These are phyloP conservation scores for Gleditsia sinensis DNA, from an alignment of 306 rosid species.

Conservation along the genomic window DNA sequence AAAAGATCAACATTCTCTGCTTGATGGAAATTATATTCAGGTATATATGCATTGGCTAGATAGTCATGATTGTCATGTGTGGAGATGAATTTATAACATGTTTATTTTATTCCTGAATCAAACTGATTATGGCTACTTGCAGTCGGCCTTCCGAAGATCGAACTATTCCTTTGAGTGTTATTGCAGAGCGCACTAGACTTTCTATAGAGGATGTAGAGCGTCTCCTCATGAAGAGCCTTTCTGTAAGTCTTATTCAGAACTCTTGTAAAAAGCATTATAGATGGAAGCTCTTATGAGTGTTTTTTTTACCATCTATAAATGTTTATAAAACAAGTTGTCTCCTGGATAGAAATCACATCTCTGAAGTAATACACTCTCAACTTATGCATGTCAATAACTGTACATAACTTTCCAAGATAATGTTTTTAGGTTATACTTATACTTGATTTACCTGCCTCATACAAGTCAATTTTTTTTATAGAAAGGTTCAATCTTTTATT, in stretches of 20 bases:
- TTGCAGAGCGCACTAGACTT: constrained; percentile 90
- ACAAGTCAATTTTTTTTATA: neutral
- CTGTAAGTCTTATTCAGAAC: constrained; percentile 62
- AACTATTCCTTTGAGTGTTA: constrained; percentile 83
- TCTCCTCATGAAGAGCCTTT: constrained; percentile 93
- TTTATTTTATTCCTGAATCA: neutral
- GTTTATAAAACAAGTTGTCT: neutral
- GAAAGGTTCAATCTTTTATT: neutral
- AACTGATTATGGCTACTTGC: constrained; percentile 42
- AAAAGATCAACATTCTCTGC: constrained; percentile 91
- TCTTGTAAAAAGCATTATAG: neutral
- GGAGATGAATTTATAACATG: neutral
- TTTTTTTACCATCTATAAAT: neutral
- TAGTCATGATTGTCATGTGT: neutral
- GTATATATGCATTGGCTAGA: constrained; percentile 37
- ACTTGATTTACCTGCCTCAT: neutral
- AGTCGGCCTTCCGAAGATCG: constrained; percentile 94
- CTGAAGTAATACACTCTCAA: neutral
- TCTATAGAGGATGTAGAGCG: constrained; percentile 93
- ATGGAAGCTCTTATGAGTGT: neutral
- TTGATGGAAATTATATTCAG: constrained; percentile 99
- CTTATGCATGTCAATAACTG: neutral
- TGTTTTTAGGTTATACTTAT: neutral
- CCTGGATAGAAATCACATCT: neutral
- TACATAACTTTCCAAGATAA: neutral